A percentile compares a stretch with the other conserved stretches of the same genome.
phyloP scores from a whole-genome alignment of 2,329 filamentous ascomycete genomes.

The Penicillium griseofulvum region DNA sequence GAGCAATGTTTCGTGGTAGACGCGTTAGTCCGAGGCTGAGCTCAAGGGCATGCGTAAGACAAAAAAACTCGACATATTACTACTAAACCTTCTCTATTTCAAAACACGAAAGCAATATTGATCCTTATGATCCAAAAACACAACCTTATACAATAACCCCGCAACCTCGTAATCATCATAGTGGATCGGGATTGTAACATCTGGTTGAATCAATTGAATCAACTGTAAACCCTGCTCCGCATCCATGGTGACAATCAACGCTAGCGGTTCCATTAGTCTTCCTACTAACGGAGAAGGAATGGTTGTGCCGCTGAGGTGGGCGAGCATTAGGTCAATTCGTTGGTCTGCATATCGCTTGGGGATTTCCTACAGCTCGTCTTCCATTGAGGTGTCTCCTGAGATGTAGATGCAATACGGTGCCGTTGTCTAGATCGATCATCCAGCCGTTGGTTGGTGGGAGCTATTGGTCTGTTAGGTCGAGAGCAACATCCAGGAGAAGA shows the following conservation, averaged over 20 bases:
- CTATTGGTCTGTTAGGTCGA: slow-evolving; percentile 18
- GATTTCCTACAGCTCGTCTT: slow-evolving; percentile 62
- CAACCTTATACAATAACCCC: slow-evolving; percentile 53
- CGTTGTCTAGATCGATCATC: slow-evolving; percentile 62
- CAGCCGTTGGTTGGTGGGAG: slow-evolving; percentile 66
- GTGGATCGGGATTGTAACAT: slow-evolving; percentile 63
- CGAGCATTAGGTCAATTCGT: slow-evolving; percentile 64
- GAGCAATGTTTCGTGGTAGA: background rate
- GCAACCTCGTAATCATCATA: slow-evolving; percentile 64
- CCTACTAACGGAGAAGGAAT: slow-evolving; percentile 53
- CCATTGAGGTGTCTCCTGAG: slow-evolving; percentile 63
- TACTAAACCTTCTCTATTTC: background rate
- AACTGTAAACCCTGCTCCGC: slow-evolving; percentile 61
- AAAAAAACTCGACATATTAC: background rate
- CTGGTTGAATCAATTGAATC: slow-evolving; percentile 58
- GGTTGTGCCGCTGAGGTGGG: slow-evolving; percentile 65
- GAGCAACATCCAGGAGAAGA: background rate
- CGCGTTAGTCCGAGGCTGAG: background rate
- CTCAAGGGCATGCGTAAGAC: background rate
- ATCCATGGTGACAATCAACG: slow-evolving; percentile 71
- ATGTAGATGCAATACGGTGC: slow-evolving; percentile 60
- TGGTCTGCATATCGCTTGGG: slow-evolving; percentile 53
- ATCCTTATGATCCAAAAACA: slow-evolving; percentile 61
- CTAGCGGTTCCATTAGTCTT: slow-evolving; percentile 54
- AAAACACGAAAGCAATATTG: slow-evolving; percentile 55